phyloP scores from a whole-genome alignment of 805 yeast genomes.

The Zygosaccharomyces kombuchaensis region DNA sequence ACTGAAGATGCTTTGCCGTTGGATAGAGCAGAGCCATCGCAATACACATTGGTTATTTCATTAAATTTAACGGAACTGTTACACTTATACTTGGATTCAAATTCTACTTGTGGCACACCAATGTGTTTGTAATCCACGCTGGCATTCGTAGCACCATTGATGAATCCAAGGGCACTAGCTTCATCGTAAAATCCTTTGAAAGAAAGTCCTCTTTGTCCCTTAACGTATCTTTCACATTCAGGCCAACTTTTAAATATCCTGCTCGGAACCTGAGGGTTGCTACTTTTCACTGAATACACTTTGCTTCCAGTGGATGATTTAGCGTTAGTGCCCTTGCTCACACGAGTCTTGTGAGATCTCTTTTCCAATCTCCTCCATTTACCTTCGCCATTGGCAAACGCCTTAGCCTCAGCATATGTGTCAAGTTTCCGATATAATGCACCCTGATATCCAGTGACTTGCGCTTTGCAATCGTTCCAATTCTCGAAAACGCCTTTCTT shows the following conservation, averaged over 20 bases:
- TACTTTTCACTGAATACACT: constrained; percentile 36
- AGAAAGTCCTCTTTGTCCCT: constrained; percentile 37
- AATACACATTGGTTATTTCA: constrained; percentile 41
- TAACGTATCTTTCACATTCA: constrained; percentile 32
- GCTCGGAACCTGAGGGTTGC: constrained; percentile 24
- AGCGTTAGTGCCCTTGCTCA: not conserved
- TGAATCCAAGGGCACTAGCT: constrained; percentile 35
- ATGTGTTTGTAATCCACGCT: constrained; percentile 21
- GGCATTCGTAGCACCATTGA: constrained; percentile 16
- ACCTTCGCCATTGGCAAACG: constrained; percentile 28
- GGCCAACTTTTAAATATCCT: constrained; percentile 33
- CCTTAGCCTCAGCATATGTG: constrained; percentile 45
- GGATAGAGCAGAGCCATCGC: constrained; percentile 73
- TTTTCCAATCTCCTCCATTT: not conserved
- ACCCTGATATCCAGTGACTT: constrained; percentile 52
- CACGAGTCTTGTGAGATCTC: not conserved
- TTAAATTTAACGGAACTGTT: not conserved
- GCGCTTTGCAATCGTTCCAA: constrained; percentile 56
- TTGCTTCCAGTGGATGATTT: not conserved
- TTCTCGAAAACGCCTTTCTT: constrained; percentile 49
- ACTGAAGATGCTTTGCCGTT: constrained; percentile 44
- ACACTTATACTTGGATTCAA: constrained; percentile 11
- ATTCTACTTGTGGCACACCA: constrained; percentile 15
- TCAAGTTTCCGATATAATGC: constrained; percentile 56
- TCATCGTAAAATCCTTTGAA: constrained; percentile 41